Evolutionary conservation across 352 stramenopile genomes (phyloP), one percentile per base, ranked within the genome.

Genomic region (Phytophthora palmivora): DNA sequence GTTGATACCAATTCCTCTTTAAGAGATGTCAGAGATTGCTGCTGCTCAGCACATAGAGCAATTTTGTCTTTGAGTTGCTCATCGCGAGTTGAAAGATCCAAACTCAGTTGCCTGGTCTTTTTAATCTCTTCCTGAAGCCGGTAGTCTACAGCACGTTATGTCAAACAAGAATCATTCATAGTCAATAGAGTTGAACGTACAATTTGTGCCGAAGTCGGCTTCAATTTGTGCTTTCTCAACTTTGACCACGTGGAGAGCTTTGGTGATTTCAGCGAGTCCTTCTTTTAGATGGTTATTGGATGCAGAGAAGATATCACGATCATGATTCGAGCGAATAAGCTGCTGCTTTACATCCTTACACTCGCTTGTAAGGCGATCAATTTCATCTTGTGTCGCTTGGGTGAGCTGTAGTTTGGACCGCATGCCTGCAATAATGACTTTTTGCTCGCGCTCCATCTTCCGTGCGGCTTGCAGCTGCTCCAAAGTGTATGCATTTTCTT

Each of bases 271-370:
- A 11, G 67, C 69, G 16, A 91, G 65, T 44, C 90, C 80, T 48
- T 93, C 82, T n/a, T 89, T 91, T 9, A 89, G 55, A 53, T 89
- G 78, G 54, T 88, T 88, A 47, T 91, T 91, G 0, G 80, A 87
- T 5, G 81, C 82, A n/a, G 78, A 90, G 22, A 88, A 89, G 33
- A 89, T 89, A 44, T 91, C 78, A 38, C 82, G 80, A 42, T 93
- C 82, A 54, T 93, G 78, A 58, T 89, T 87, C 5, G 80, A 87
- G 5, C 74, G 74, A 15, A 87, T 67, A 18, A 92, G 78, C 26
- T 90, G 72, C 67, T 89, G 73, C 58, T 85, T 88, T 33, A 81
- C 50, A 38, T 90, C 82, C 33, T 89, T 89, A 53, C 70, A 82
- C 59, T 92, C 83, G 59, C 28, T 67, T 30, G 61, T 58, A 37